A percentile compares a stretch with the other conserved stretches of the same genome.
These are phyloP conservation scores for Rhynchosporium agropyri DNA, from an alignment of 2,329 filamentous ascomycete species.

Conservation along the genomic window DNA sequence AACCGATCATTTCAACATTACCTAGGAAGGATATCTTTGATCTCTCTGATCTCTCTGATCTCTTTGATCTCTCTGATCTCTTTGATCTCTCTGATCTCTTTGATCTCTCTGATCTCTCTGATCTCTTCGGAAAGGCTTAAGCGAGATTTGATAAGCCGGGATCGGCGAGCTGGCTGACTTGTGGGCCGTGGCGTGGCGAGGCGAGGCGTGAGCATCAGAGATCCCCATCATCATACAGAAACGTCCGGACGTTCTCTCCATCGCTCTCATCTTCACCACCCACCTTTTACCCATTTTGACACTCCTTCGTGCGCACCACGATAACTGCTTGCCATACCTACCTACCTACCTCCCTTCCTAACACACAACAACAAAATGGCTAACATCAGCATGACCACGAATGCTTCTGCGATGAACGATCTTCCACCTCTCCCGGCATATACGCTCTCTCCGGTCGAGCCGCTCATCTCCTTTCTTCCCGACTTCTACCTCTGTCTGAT, in stretches of 20 bases:
- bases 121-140: conserved; percentile 31
- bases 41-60: too few species aligned
- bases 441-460: conserved; percentile 67
- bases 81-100: conserved; percentile 11
- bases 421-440: conserved; percentile 88
- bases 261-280: background rate
- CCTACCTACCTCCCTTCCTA: background rate
- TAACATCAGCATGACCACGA: conserved; percentile 47
- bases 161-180: background rate
- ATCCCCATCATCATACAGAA: background rate
- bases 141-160: conserved; percentile 34
- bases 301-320: conserved; percentile 42
- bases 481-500: conserved; percentile 80
- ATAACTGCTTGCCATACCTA: conserved; percentile 39
- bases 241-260: background rate
- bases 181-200: conserved; percentile 21
- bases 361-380: conserved; percentile 42
- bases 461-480: conserved; percentile 75
- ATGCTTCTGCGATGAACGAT: conserved; percentile 51
- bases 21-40: too few species aligned
- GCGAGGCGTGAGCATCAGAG: background rate
- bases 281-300: conserved; percentile 23
- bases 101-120: background rate
- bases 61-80: too few species aligned
- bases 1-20: too few species aligned